Base-by-base conservation (phyloP, 1,284 basidiomycete genomes). In the Ceratobasidium sp. region DNA sequence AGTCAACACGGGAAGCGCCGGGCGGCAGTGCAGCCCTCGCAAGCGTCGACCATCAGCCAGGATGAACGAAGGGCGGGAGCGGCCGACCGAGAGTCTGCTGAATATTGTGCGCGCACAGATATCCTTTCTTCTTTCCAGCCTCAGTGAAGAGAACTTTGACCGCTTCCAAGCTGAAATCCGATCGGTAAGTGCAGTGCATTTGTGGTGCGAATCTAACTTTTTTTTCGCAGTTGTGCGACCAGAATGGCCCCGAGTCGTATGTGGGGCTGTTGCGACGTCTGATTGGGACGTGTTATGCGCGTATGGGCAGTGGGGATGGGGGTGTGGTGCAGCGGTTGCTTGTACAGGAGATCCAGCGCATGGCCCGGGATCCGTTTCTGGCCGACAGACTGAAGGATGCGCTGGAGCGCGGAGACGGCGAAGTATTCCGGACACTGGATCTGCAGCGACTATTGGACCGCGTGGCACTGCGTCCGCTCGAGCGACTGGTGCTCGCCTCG, bases 131-230 rank as follows among this genome's bases (percentile, higher is more conserved):
- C 85, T 98, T 73, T 94, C 92, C 22, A 96, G 93, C 27, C 86
- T 97, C 70, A 94, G 92, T 70, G 95, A 97, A 81, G 95, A 96
- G 75, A 94, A 94, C 80, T 97, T 94, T 77, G 91, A 93, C 77
- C 87, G 92, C 77, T 93, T 96, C 78, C 89, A 94, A 77, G 82
- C 87, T 69, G 94, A 97, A 82, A 96, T 97, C 75, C 88, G 92
- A 77, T 91, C 91, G 71, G 94, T 96, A 78, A 76, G 92, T 86
- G 55, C 72, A 72, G 72, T 69, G 15, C 8, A 29, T 25, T 25
- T 34, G 1, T 22, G 2, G 52, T 22, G 13, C 22, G 7, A 25
- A 60, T 34, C 32, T 29, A 43, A 15, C 27, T n/a, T 32, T 62
- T 50, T 25, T 72, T 72, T 68, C 68, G 42, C 78, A 97, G 94